These are phyloP conservation scores for Eucalyptus sp. DNA, from an alignment of 345 rosid genomes.

Conservation along the genomic window DNA sequence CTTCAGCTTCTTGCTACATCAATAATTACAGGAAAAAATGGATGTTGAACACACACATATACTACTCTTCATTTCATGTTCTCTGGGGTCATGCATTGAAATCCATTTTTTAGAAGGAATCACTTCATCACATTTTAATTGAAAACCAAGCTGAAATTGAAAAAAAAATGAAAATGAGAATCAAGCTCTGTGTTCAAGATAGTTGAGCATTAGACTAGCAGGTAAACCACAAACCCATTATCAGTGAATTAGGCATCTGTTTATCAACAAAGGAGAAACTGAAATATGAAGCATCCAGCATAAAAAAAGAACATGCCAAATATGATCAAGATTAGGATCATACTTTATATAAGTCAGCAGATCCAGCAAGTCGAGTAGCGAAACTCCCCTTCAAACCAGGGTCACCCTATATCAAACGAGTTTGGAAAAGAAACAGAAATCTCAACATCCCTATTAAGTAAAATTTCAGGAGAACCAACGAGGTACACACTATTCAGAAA, in stretches of 20 bases:
- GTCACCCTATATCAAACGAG: conserved; percentile 50
- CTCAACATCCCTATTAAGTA: background rate
- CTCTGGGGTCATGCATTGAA: background rate
- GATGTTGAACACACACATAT: background rate
- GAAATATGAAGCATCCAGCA: background rate
- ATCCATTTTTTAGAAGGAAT: background rate
- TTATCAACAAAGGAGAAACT: background rate
- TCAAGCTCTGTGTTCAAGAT: background rate
- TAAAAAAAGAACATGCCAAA: background rate
- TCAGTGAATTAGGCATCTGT: background rate
- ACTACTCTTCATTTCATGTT: background rate
- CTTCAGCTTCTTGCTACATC: background rate
- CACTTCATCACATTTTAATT: background rate
- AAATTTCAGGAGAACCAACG: background rate
- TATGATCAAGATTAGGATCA: background rate
- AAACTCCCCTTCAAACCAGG: conserved; percentile 85
- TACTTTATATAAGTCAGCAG: conserved; percentile 78
- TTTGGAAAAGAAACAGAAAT: background rate
- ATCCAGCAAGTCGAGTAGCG: conserved; percentile 84
- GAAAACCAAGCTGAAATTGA: background rate
- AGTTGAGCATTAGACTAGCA: background rate
- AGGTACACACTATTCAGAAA: background rate
- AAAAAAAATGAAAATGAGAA: background rate
- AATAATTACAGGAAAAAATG: background rate
- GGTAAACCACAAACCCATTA: background rate